Conservation (phyloP, 2,329 filamentous ascomycete species). For the Bertia moriformis region DNA sequence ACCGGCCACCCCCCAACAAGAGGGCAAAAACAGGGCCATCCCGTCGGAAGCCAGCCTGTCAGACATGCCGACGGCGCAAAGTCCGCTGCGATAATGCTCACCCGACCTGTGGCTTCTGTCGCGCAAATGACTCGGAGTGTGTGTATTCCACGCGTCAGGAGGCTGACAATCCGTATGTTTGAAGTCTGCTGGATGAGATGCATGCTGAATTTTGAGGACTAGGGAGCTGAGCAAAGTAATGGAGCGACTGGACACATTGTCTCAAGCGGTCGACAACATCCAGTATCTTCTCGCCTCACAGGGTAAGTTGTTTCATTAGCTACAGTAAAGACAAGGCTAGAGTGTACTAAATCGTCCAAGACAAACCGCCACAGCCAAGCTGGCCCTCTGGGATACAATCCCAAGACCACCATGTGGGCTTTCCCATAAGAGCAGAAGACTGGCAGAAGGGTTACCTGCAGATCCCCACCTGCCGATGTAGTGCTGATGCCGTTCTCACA, state of each 20-base stretch:
- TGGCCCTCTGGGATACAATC: not conserved
- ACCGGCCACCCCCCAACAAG: not conserved
- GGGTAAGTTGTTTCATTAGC: no score
- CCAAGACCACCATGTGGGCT: not conserved
- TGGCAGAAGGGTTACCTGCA: constrained; percentile 8
- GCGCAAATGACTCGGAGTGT: constrained; percentile 5
- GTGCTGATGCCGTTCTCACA: constrained; percentile 10
- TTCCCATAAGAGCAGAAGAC: not conserved
- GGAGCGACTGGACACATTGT: constrained; percentile 5
- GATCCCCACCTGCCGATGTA: constrained; percentile 9
- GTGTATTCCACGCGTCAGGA: constrained; percentile 5
- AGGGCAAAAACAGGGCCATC: not conserved
- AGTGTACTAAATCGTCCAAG: no score
- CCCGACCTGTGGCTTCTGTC: constrained; percentile 8
- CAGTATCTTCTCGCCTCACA: not conserved
- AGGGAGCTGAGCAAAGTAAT: constrained; percentile 4
- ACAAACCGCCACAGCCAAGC: not conserved
- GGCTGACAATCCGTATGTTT: constrained; percentile 1
- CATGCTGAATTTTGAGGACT: no score
- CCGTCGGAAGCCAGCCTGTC: constrained; percentile 6
- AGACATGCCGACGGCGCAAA: constrained; percentile 10
- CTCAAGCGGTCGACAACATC: constrained; percentile 1
- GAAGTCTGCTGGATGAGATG: no score
- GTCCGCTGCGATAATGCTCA: constrained; percentile 9
- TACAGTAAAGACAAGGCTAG: no score